A percentile compares a stretch with the other conserved stretches of the same genome.
Conservation (phyloP, 2,329 filamentous ascomycete species). For the Beauveria sp. region DNA sequence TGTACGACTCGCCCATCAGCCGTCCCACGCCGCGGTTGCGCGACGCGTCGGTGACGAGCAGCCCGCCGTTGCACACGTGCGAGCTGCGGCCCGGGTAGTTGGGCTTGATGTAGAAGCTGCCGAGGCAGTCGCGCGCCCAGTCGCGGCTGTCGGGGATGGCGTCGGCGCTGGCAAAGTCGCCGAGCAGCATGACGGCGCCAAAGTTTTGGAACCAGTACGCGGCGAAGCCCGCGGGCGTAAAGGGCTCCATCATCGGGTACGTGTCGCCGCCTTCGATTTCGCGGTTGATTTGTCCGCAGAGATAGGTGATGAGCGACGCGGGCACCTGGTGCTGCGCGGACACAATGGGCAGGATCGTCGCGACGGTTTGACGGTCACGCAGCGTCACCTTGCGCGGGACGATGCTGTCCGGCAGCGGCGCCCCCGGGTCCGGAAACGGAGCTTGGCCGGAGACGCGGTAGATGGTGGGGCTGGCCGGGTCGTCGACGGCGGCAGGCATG, state of each 20-base stretch:
- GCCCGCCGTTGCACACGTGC: slow-evolving; percentile 82
- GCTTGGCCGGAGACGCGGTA: slow-evolving; percentile 59
- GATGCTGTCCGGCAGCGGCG: slow-evolving; percentile 59
- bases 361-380: slow-evolving; percentile 74
- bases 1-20: slow-evolving; percentile 68
- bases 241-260: slow-evolving; percentile 76
- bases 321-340: slow-evolving; percentile 67
- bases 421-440: slow-evolving; percentile 56
- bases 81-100: slow-evolving; percentile 88
- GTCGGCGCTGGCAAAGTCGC: slow-evolving; percentile 58
- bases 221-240: slow-evolving; percentile 68
- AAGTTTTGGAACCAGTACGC: slow-evolving; percentile 90
- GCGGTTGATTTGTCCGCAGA: slow-evolving; percentile 77
- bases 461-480: slow-evolving; percentile 63
- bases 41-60: slow-evolving; percentile 65
- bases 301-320: slow-evolving; percentile 62
- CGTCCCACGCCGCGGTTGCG: slow-evolving; percentile 68
- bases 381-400: slow-evolving; percentile 70
- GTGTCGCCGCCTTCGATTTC: slow-evolving; percentile 91
- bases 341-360: slow-evolving; percentile 75
- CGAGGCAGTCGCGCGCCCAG: slow-evolving; percentile 75
- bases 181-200: slow-evolving; percentile 78
- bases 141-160: slow-evolving; percentile 55
- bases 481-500: slow-evolving; percentile 75
- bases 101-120: slow-evolving; percentile 90